These are phyloP conservation scores for Podaxis sp. DNA, from an alignment of 768 basidiomycete species.

Conservation along the genomic window DNA sequence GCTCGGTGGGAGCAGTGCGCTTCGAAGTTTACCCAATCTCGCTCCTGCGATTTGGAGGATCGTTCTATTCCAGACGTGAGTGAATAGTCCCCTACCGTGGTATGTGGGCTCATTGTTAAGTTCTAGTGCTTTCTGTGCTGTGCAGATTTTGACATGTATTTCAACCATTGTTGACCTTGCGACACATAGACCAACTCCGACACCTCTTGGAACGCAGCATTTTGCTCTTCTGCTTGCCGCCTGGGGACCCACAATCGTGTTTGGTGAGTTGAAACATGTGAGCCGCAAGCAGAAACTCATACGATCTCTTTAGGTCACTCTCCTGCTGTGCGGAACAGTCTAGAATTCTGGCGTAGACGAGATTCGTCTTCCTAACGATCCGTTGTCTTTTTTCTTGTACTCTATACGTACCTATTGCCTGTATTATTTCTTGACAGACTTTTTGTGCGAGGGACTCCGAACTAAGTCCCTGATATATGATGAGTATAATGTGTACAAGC, in stretches of 20 bases:
- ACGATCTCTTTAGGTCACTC: slow-evolving; percentile 26
- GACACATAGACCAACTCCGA: slow-evolving; percentile 30
- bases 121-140: slow-evolving; percentile 34
- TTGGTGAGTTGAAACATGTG: slow-evolving; percentile 33
- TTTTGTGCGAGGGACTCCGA: not conserved
- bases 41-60: slow-evolving; percentile 45
- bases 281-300: not conserved
- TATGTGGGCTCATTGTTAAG: slow-evolving; percentile 6
- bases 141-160: slow-evolving; percentile 45
- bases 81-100: not conserved
- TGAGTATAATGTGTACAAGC: slow-evolving; percentile 1
- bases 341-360: slow-evolving; percentile 29
- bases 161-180: slow-evolving; percentile 49
- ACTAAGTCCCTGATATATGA: not conserved
- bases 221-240: slow-evolving; percentile 52
- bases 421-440: not conserved
- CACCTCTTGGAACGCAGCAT: slow-evolving; percentile 63
- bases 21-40: slow-evolving; percentile 28
- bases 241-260: slow-evolving; percentile 56
- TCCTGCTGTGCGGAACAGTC: slow-evolving; percentile 31
- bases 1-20: slow-evolving; percentile 15
- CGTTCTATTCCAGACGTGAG: slow-evolving; percentile 53
- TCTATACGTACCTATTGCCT: not conserved
- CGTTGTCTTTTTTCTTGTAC: not conserved
- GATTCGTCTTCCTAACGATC: not conserved